Evolutionary conservation across 1,139 yeast genomes (phyloP).

Genomic region (Debaryomycetaceae sp.): DNA sequence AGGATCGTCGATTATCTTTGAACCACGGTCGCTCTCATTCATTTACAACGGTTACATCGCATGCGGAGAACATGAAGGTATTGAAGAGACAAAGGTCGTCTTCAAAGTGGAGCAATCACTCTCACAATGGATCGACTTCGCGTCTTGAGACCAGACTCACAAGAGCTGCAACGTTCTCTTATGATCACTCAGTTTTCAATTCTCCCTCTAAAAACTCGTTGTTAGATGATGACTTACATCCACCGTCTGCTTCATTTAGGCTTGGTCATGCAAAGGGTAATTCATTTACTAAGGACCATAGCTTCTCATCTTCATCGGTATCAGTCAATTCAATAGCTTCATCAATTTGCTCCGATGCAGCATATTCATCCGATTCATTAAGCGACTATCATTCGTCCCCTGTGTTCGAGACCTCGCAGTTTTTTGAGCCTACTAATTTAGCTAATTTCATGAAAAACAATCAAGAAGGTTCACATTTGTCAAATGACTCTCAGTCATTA

Average conservation of each 20-base stretch:
- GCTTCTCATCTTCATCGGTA: conserved; percentile 16
- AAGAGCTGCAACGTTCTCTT: conserved; percentile 21
- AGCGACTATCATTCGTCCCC: conserved; percentile 24
- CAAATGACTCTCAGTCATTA: neutral
- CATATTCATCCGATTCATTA: conserved; percentile 27
- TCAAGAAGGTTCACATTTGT: neutral
- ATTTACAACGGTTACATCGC: conserved; percentile 30
- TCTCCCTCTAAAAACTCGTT: conserved; percentile 5
- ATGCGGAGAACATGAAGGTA: conserved; percentile 28
- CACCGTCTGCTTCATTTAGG: conserved; percentile 31
- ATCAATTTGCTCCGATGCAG: conserved; percentile 25
- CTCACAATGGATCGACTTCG: conserved; percentile 2
- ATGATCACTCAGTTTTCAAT: conserved; percentile 18
- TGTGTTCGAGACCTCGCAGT: conserved; percentile 16
- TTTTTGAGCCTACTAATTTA: conserved; percentile 11
- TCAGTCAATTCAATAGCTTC: conserved; percentile 25
- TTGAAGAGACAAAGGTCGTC: conserved; percentile 35
- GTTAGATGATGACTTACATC: conserved; percentile 25
- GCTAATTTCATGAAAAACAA: conserved; percentile 3
- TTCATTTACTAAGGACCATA: conserved; percentile 15
- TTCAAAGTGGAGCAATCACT: conserved; percentile 6
- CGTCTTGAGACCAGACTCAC: conserved; percentile 12
- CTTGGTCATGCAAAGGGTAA: conserved; percentile 18
- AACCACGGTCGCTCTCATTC: conserved; percentile 29
- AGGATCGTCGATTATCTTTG: conserved; percentile 2